Base-by-base conservation (phyloP, 306 rosid species). In the Rosa chinensis region DNA sequence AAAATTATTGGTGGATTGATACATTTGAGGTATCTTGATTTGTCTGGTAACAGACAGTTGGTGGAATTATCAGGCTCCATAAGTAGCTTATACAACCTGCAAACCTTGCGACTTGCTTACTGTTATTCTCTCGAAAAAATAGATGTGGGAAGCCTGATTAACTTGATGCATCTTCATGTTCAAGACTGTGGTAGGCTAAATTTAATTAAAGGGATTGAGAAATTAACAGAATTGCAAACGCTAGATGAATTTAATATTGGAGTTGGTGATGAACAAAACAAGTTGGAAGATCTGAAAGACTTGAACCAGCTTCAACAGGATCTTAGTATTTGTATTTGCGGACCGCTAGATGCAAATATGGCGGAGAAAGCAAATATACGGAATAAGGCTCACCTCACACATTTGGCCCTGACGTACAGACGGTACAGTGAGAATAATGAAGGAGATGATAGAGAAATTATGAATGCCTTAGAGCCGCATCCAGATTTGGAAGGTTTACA, bases 161-260 rank as follows among this genome's bases (percentile, higher is more conserved):
- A 48, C 37, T 18, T 64, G 64, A 32, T 45, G n/a, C 62, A 50
- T 35, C 70, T 77, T 23, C 4, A 48, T 35, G 32, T 66, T 10
- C 0, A 0, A 0, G 0, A 0, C 2, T 5, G 5, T 5, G 0
- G 0, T 11, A 0, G 0, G 0, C 9, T 44, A 1, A 0, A 0
- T 14, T 12, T 37, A 12, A 50, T 35, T 48, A 11, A 48, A 47
- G 39, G 47, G 2, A 11, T 77, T 17, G 42, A 45, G 7, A 11
- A 49, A n/a, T 77, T 49, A 66, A 20, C 50, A 18, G 2, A 18
- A 25, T 14, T 77, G 1, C n/a, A 12, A 10, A 66, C 21, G 4
- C 14, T 49, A 8, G 63, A 64, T 28, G 0, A 23, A 16, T 47
- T 73, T 11, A 0, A 0, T 55, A 23, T 28, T 0, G 6, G 44